phyloP scores from a whole-genome alignment of 495 filamentous ascomycete species.

The Trichoderma gamsii region DNA sequence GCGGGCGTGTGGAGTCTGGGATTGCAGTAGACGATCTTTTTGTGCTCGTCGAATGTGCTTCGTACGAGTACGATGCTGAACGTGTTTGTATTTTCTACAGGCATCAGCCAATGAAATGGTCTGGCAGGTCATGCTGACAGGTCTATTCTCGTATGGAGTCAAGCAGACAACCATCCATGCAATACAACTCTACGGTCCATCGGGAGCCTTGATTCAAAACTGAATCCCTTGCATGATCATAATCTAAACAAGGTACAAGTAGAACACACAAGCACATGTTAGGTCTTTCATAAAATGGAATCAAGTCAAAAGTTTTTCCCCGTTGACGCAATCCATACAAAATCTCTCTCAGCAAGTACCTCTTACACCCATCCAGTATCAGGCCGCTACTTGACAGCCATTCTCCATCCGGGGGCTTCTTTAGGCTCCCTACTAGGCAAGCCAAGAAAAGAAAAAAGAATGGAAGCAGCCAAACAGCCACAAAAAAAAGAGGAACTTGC shows the following conservation, averaged over 20 bases:
- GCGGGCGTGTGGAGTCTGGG: neutral
- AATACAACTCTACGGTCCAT: too few relatives aligned
- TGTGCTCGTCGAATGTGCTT: neutral
- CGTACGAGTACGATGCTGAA: too few relatives aligned
- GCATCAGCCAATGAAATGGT: neutral
- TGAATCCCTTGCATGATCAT: too few relatives aligned
- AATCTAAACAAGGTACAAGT: neutral
- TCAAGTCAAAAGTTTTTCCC: neutral
- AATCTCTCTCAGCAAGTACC: neutral
- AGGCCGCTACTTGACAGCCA: neutral
- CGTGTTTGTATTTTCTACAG: neutral
- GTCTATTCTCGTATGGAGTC: neutral
- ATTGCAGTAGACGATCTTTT: neutral
- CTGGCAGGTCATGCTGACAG: neutral
- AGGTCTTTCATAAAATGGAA: neutral
- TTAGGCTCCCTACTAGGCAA: neutral
- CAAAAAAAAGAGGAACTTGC: neutral
- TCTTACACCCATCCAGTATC: neutral
- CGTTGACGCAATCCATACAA: conserved; percentile 1
- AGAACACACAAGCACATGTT: too few relatives aligned
- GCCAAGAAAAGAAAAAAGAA: neutral
- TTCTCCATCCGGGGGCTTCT: neutral
- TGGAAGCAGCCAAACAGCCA: neutral
- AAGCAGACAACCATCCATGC: neutral
- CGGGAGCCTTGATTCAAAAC: too few relatives aligned